phyloP scores from a whole-genome alignment of 2,329 filamentous ascomycete species.

The Albophoma yamanashiensis region DNA sequence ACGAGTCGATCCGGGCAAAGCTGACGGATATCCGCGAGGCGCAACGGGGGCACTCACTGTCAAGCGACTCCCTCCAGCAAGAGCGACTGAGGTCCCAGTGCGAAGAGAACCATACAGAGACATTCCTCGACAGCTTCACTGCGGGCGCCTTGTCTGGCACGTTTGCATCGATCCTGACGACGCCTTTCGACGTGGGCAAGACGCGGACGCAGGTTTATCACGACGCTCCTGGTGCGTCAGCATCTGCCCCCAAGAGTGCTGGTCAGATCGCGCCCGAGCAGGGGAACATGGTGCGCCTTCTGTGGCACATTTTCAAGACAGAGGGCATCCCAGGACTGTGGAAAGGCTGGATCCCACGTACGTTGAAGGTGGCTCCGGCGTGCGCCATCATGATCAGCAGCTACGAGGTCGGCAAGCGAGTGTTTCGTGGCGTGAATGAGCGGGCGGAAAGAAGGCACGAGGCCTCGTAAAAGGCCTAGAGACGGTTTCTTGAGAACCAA shows the following conservation, averaged over 20 bases:
- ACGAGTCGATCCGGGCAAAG: conserved; percentile 68
- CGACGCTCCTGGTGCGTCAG: conserved; percentile 29
- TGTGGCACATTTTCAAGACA: conserved; percentile 84
- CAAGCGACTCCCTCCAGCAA: conserved; percentile 25
- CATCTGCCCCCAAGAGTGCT: conserved; percentile 14
- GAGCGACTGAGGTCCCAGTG: conserved; percentile 47
- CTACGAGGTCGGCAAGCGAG: conserved; percentile 91
- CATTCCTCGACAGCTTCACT: conserved; percentile 80
- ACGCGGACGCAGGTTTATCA: conserved; percentile 81
- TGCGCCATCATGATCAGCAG: conserved; percentile 99
- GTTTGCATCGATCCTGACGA: conserved; percentile 79
- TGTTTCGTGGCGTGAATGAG: conserved; percentile 66
- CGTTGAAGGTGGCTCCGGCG: conserved; percentile 87
- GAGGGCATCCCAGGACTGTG: conserved; percentile 78
- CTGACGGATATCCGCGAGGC: conserved; percentile 59
- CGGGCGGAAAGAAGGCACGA: conserved; percentile 11
- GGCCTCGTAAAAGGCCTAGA: not conserved
- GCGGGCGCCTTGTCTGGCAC: conserved; percentile 77
- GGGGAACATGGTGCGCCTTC: conserved; percentile 65
- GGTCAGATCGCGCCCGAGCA: conserved; percentile 52
- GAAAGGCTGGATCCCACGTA: conserved; percentile 83
- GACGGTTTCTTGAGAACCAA: no score
- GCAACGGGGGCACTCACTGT: conserved; percentile 28
- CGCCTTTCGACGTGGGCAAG: conserved; percentile 95
- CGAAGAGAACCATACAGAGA: conserved; percentile 60